Evolutionary conservation across 331 rosid genomes (phyloP), one percentile per base, ranked within the genome.

Genomic region (Dryas integrifolia): DNA sequence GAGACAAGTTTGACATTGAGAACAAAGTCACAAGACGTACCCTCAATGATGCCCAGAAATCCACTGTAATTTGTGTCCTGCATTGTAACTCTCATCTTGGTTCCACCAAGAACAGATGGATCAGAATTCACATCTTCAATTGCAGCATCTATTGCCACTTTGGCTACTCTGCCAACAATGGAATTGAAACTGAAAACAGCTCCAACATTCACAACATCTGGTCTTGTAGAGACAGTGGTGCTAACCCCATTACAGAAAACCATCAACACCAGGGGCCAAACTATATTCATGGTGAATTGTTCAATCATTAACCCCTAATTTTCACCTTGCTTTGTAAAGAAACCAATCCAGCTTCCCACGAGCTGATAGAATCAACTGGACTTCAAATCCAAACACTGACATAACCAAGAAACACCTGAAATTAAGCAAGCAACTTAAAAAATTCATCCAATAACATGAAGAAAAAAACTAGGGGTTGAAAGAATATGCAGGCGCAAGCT

Each of bases 41-140:
- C 88, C 83, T 95, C 94, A 64, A 96, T 44, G 69, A 95, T 87
- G 86, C 98, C 85, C 52, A 95, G 61, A 82, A 90, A 86, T 64
- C 97, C 92, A 79, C 83, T 87, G 75, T 69, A 85, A 60, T 84
- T 87, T 39, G 92, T 76, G 74, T 91, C 91, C 76, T 84, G 86
- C 78, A 59, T 77, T 11, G 72, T 59, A 69, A 89, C 50, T 8
- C 12, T 70, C 61, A 91, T 77, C 83, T 73, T 76, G 65, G 97
- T 83, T 61, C 81, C 72, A 47, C 77, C 79, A 45, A 91, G 97
- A 78, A 91, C 80, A 59, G 76, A 58, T 45, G 96, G 88, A 78
- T 89, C 88, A 45, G 96, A 87, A 77, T 91, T 91, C 65, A 89
- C 81, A 70, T 91, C 97, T 45, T 76, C 65, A 26, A 87, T 72